phyloP scores from a whole-genome alignment of 2,329 filamentous ascomycete species.

The Cordyceps cateniannulata region DNA sequence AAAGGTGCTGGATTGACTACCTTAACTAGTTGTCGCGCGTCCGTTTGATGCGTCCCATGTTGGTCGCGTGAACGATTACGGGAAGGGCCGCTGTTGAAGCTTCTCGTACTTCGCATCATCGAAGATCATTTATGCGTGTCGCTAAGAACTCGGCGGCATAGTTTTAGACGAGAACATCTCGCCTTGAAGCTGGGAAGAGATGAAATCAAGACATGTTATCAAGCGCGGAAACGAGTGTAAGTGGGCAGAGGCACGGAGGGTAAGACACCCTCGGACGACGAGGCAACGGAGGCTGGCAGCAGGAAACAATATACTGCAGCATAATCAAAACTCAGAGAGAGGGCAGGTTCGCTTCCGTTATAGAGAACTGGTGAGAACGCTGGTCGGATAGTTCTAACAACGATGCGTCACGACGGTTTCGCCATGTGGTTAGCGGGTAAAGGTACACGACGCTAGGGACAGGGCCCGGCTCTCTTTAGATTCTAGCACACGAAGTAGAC shows the following conservation, averaged over 20 bases:
- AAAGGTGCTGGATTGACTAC: not conserved
- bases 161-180: not conserved
- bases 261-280: too few species aligned
- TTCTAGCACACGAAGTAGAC: not conserved
- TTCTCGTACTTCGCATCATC: not conserved
- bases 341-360: not conserved
- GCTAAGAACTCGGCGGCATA: not conserved
- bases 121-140: not conserved
- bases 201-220: not conserved
- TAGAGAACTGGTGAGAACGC: not conserved
- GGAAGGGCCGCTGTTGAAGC: not conserved
- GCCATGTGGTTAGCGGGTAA: not conserved
- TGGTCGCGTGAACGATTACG: not conserved
- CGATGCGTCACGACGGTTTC: not conserved
- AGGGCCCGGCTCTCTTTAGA: not conserved
- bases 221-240: too few species aligned
- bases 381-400: not conserved
- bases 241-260: too few species aligned
- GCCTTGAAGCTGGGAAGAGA: not conserved
- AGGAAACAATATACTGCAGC: too few species aligned
- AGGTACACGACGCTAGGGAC: not conserved
- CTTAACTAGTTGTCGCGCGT: too few species aligned
- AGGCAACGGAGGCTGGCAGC: too few species aligned
- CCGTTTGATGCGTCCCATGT: slow-evolving; percentile 1
- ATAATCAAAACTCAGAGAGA: not conserved